phyloP scores from a whole-genome alignment of 2,329 filamentous ascomycete genomes.

The Pseudocercospora musae region DNA sequence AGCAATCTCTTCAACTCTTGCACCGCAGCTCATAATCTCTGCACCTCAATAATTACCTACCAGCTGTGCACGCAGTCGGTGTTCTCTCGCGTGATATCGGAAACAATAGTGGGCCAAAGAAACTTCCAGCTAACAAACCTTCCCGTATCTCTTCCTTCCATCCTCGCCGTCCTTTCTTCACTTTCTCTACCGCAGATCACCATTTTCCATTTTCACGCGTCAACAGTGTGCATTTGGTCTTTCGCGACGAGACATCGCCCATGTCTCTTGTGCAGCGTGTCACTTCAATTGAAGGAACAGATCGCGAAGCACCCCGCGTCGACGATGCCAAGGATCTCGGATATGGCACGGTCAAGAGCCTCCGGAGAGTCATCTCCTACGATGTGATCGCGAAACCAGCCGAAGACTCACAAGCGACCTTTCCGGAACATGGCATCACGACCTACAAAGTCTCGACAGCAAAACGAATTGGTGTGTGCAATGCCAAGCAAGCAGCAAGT shows the following conservation, averaged over 20 bases:
- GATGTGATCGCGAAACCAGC: slow-evolving; percentile 46
- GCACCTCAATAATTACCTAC: not conserved
- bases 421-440: slow-evolving; percentile 41
- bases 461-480: slow-evolving; percentile 32
- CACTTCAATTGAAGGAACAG: slow-evolving; percentile 48
- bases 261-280: slow-evolving; percentile 56
- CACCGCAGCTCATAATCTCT: not conserved
- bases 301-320: slow-evolving; percentile 38
- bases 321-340: slow-evolving; percentile 18
- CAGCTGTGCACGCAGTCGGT: not conserved
- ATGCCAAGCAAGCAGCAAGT: not conserved
- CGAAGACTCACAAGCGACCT: slow-evolving; percentile 38
- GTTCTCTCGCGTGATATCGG: not conserved
- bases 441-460: slow-evolving; percentile 49
- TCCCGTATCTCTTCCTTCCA: not conserved
- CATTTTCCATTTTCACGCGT: slow-evolving; percentile 12
- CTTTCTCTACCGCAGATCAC: not conserved
- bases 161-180: not conserved
- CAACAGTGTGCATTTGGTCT: not conserved
- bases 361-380: slow-evolving; percentile 46
- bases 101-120: not conserved
- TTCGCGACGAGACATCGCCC: slow-evolving; percentile 1
- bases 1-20: not conserved
- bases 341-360: slow-evolving; percentile 26
- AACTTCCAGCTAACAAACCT: not conserved